Percentiles rank a stretch among this genome's conserved stretches.
Conservation (phyloP, 2,329 filamentous ascomycete genomes). For the Fusarium praegraminearum region DNA sequence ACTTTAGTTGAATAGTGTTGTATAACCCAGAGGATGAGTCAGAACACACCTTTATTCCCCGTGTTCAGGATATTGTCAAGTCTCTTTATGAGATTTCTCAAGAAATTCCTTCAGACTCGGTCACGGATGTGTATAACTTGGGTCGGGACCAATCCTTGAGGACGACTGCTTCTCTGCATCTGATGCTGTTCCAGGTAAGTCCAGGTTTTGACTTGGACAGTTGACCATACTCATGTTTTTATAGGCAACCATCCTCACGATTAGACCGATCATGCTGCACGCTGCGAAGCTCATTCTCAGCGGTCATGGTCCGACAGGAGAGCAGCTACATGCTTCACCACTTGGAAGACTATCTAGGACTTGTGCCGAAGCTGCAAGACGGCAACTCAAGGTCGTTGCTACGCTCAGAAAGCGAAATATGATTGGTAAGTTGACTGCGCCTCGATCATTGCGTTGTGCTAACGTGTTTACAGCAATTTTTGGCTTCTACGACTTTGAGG, state of each 20-base stretch:
- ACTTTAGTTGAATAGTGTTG: constrained; percentile 30
- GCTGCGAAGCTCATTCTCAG: constrained; percentile 47
- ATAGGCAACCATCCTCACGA: constrained; percentile 49
- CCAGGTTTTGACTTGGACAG: rapidly evolving
- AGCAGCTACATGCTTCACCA: constrained; percentile 44
- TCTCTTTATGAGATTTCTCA: constrained; percentile 46
- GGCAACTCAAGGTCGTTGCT: constrained; percentile 47
- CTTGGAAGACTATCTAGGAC: constrained; percentile 47
- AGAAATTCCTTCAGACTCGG: constrained; percentile 45
- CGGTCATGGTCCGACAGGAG: constrained; percentile 39
- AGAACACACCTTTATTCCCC: constrained; percentile 49
- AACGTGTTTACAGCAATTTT: constrained; percentile 33
- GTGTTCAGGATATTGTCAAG: constrained; percentile 50
- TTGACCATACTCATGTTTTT: neutral
- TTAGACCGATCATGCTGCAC: constrained; percentile 48
- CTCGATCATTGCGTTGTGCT: neutral
- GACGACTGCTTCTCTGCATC: constrained; percentile 50
- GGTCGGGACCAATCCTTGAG: constrained; percentile 47
- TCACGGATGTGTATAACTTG: constrained; percentile 42
- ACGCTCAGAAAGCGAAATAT: constrained; percentile 49
- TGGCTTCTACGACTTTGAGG: constrained; percentile 47
- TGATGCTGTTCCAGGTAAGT: constrained; percentile 51
- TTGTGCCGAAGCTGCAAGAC: constrained; percentile 48
- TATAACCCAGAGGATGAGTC: constrained; percentile 50
- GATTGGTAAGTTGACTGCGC: constrained; percentile 31